phyloP scores from a whole-genome alignment of 805 yeast genomes.

The Scheffersomyces lignosus region DNA sequence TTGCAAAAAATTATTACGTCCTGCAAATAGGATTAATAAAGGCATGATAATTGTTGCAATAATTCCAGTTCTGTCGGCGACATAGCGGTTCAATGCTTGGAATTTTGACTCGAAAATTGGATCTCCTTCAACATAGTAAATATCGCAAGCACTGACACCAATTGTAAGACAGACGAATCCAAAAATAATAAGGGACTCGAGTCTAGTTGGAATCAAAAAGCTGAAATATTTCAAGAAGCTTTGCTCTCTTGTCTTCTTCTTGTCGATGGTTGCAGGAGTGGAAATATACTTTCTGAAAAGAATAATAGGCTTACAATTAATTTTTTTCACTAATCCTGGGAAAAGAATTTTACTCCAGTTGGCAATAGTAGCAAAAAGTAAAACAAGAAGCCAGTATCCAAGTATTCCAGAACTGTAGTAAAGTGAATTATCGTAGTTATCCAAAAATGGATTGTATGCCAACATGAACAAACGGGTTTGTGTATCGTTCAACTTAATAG shows the following conservation, averaged over 20 bases:
- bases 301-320: slow-evolving; percentile 26
- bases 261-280: slow-evolving; percentile 37
- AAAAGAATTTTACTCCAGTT: slow-evolving; percentile 42
- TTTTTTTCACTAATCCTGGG: slow-evolving; percentile 30
- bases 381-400: slow-evolving; percentile 49
- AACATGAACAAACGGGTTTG: slow-evolving; percentile 1
- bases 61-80: slow-evolving; percentile 46
- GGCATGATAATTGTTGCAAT: slow-evolving; percentile 49
- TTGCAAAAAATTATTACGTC: slow-evolving; percentile 61
- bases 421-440: slow-evolving; percentile 2
- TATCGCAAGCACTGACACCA: slow-evolving; percentile 21
- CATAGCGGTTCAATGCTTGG: slow-evolving; percentile 37
- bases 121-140: slow-evolving; percentile 28
- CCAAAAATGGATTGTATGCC: not conserved
- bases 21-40: slow-evolving; percentile 55
- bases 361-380: slow-evolving; percentile 40
- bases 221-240: slow-evolving; percentile 19
- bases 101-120: slow-evolving; percentile 34
- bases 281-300: slow-evolving; percentile 28
- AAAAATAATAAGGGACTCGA: slow-evolving; percentile 13
- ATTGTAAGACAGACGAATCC: slow-evolving; percentile 31
- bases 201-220: slow-evolving; percentile 19
- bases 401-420: slow-evolving; percentile 34
- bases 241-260: slow-evolving; percentile 23
- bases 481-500: slow-evolving; percentile 8